Evolutionary conservation across 164 flowering plant species (phyloP).

Genomic region (Nymphaea thermarum): DNA sequence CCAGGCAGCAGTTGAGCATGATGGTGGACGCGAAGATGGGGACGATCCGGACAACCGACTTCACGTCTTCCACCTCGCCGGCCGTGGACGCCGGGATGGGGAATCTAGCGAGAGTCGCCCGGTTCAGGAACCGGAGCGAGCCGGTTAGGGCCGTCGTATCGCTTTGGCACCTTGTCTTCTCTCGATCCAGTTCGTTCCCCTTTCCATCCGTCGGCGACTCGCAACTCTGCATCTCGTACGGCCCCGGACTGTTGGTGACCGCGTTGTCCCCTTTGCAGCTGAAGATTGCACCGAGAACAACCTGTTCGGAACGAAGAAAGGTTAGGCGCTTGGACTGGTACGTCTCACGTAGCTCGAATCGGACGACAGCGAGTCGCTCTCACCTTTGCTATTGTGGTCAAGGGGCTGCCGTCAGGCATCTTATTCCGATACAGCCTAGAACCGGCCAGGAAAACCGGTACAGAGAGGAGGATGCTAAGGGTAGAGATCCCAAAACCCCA

Average conservation of each 20-base stretch:
- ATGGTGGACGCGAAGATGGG: conserved; percentile 78
- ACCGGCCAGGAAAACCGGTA: conserved; percentile 52
- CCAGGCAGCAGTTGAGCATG: conserved; percentile 88
- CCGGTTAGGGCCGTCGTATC: conserved; percentile 11
- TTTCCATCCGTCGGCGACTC: neutral
- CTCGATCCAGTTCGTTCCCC: neutral
- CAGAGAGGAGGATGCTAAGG: conserved; percentile 35
- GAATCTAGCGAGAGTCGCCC: conserved; percentile 18
- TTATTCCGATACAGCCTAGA: conserved; percentile 55
- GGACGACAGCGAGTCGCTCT: neutral
- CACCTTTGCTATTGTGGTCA: conserved; percentile 74
- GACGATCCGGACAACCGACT: conserved; percentile 39
- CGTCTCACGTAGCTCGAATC: no score
- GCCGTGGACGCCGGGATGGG: neutral
- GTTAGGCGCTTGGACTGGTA: neutral
- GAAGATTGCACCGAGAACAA: neutral
- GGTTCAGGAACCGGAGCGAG: conserved; percentile 39
- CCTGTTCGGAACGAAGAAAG: neutral
- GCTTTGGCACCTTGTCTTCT: neutral
- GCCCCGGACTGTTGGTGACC: neutral
- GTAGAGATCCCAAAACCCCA: conserved; percentile 76
- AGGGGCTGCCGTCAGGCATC: conserved; percentile 70
- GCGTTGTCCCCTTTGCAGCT: neutral
- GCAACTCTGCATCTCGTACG: neutral
- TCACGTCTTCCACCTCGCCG: conserved; percentile 70